phyloP scores from a whole-genome alignment of 2,329 filamentous ascomycete species.

The Cryphonectria parasitica region DNA sequence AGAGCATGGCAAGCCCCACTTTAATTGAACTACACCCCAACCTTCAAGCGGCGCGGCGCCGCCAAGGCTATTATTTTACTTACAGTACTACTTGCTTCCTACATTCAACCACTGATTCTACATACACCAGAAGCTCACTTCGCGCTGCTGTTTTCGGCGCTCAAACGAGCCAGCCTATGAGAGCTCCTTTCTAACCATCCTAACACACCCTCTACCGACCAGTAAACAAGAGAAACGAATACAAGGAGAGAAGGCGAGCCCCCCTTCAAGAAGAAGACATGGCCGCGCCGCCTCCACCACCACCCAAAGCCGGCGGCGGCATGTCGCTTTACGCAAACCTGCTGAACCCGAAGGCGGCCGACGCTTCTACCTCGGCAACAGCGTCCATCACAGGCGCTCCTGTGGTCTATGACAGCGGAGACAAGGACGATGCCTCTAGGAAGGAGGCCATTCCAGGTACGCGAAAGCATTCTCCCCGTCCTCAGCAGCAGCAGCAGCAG shows the following conservation, averaged over 20 bases:
- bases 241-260: neutral
- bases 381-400: constrained; percentile 79
- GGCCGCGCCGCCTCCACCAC: constrained; percentile 44
- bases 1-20: neutral
- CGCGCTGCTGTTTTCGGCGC: neutral
- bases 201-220: too few relatives aligned
- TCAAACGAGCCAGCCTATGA: neutral
- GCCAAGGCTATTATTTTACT: constrained; percentile 1
- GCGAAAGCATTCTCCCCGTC: neutral
- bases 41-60: neutral
- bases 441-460: constrained; percentile 56
- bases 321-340: constrained; percentile 86
- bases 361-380: constrained; percentile 35
- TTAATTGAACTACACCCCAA: constrained; percentile 4
- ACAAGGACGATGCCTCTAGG: constrained; percentile 56
- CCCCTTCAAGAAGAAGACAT: constrained; percentile 8
- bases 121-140: neutral
- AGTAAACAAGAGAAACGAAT: neutral
- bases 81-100: too few relatives aligned
- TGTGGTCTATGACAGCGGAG: constrained; percentile 68
- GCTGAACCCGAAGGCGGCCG: constrained; percentile 60
- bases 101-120: neutral
- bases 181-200: too few relatives aligned
- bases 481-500: neutral
- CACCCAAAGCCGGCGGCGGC: constrained; percentile 48